These are phyloP conservation scores for Poa annua DNA, from an alignment of 176 grass and related monocot species.

Conservation along the genomic window DNA sequence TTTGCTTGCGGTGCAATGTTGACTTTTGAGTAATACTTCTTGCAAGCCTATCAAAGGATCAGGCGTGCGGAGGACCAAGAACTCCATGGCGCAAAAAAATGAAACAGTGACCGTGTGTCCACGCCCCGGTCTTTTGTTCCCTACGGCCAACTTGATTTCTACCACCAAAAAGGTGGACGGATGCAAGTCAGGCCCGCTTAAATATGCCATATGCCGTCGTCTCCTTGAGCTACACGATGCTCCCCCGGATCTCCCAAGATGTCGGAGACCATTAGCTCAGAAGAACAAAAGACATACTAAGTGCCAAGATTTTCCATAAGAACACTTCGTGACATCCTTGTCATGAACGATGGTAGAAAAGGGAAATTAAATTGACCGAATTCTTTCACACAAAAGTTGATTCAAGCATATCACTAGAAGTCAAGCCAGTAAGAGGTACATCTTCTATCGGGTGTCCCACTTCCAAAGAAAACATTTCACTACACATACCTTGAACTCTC, in stretches of 20 bases:
- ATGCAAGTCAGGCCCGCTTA: no score
- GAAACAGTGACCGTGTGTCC: no score
- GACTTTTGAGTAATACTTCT: background rate
- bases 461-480: conserved; percentile 4
- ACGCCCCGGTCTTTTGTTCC: no score
- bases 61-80: no score
- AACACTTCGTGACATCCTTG: background rate
- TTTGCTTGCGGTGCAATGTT: background rate
- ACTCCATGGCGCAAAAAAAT: background rate
- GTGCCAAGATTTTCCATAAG: background rate
- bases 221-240: no score
- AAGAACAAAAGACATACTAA: no score
- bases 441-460: background rate
- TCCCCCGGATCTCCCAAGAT: no score
- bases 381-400: background rate
- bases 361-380: background rate
- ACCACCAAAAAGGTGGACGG: no score
- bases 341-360: background rate
- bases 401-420: background rate
- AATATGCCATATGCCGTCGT: no score
- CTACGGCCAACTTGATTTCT: no score
- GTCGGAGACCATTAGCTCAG: no score
- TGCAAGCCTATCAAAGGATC: background rate
- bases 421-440: conserved; percentile 15
- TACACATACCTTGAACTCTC: background rate